Evolutionary conservation across 257 asterid species (phyloP).

Genomic region (Hygrophila difformis): DNA sequence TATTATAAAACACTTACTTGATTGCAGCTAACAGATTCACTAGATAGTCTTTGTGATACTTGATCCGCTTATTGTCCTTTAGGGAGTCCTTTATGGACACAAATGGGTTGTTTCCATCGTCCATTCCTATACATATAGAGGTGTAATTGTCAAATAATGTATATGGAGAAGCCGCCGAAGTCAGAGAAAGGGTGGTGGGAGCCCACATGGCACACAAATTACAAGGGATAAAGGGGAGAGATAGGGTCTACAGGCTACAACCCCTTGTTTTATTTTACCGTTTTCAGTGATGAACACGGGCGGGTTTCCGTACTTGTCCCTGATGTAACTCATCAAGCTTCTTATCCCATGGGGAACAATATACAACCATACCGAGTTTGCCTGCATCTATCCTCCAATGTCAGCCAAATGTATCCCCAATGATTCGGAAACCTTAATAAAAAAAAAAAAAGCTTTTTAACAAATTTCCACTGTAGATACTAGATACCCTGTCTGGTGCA

Average conservation of each 20-base stretch:
- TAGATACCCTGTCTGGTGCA: not conserved
- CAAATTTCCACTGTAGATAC: too few relatives aligned
- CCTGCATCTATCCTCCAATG: too few relatives aligned
- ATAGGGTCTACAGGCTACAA: too few relatives aligned
- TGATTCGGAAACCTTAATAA: too few relatives aligned
- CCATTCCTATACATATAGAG: slow-evolving; percentile 54
- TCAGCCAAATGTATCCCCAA: too few relatives aligned
- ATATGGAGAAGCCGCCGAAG: not conserved
- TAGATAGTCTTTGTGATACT: slow-evolving; percentile 72
- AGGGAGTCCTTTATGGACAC: slow-evolving; percentile 34
- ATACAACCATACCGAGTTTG: slow-evolving; percentile 72
- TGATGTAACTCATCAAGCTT: slow-evolving; percentile 65
- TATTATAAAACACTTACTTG: slow-evolving; percentile 26
- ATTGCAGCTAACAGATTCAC: slow-evolving; percentile 52
- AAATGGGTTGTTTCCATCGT: slow-evolving; percentile 49
- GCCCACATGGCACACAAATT: too few relatives aligned
- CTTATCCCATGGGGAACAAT: slow-evolving; percentile 75
- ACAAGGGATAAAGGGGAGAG: too few relatives aligned
- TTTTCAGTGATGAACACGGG: slow-evolving; percentile 65
- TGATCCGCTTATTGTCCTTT: slow-evolving; percentile 68
- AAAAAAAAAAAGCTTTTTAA: too few relatives aligned
- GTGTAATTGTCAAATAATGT: not conserved
- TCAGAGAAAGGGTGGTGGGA: too few relatives aligned
- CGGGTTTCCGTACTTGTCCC: slow-evolving; percentile 61
- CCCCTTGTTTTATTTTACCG: slow-evolving; percentile 40